Evolutionary conservation across 2,329 filamentous ascomycete genomes (phyloP).

Genomic region (Beauveria australis): DNA sequence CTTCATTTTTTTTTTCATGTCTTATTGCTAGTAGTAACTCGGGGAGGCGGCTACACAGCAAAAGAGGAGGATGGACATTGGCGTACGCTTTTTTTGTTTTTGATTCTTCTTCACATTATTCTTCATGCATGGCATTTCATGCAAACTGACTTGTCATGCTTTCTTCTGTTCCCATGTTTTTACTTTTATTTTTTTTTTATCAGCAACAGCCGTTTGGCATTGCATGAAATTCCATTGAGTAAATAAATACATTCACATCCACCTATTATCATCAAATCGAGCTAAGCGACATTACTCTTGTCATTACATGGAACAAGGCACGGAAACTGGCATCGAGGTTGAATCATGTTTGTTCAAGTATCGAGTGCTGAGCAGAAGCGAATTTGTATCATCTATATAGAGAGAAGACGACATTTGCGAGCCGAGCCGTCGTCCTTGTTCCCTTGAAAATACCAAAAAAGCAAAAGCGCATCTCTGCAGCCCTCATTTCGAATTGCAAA

Average conservation of each 20-base stretch:
- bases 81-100: background rate
- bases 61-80: background rate
- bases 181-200: background rate
- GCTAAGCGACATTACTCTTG: no score
- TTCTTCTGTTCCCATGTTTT: background rate
- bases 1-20: background rate
- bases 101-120: background rate
- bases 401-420: background rate
- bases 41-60: background rate
- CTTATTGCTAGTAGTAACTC: background rate
- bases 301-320: background rate
- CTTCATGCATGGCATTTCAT: slow-evolving; percentile 6
- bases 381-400: slow-evolving; percentile 8
- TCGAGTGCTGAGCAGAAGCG: background rate
- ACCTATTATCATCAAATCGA: background rate
- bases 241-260: background rate
- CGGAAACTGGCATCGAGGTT: background rate
- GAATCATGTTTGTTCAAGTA: background rate
- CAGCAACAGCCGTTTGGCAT: background rate
- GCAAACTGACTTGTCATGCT: background rate
- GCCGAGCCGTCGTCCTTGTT: background rate
- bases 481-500: background rate
- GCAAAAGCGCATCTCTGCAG: background rate
- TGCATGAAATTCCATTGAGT: background rate
- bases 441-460: slow-evolving; percentile 11